Evolutionary conservation across 208 protist genomes (phyloP).

Genomic region (Wallacemonas sp.): DNA sequence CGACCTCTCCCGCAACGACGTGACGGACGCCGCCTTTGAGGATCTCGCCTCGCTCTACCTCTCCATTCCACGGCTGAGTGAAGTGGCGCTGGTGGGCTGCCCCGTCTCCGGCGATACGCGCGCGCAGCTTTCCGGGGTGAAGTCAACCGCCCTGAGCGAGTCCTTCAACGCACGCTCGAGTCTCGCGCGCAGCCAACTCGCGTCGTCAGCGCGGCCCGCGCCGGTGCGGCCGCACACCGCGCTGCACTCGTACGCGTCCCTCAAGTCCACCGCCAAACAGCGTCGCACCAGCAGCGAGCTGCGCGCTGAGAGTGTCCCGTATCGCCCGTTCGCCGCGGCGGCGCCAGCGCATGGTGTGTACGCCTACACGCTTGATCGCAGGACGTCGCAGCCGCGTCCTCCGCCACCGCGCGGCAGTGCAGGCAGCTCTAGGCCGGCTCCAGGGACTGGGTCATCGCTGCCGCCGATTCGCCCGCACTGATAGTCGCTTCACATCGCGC

Average conservation of each 20-base stretch:
- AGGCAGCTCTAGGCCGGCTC: neutral
- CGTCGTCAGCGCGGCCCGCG: neutral
- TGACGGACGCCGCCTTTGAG: conserved; percentile 35
- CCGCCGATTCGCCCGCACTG: neutral
- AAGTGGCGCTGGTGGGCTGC: conserved; percentile 37
- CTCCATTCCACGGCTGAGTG: conserved; percentile 35
- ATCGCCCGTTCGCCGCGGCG: neutral
- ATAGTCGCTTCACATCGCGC: too few species aligned
- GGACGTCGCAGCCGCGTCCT: neutral
- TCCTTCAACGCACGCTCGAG: neutral
- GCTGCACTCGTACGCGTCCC: conserved; percentile 2
- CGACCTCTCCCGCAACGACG: conserved; percentile 56
- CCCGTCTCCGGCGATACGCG: conserved; percentile 26
- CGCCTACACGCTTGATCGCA: neutral
- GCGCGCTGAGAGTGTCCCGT: neutral
- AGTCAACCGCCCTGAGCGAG: neutral
- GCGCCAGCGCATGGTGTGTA: conserved; percentile 7
- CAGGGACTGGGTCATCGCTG: neutral
- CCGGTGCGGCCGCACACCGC: conserved; percentile 5
- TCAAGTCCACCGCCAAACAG: neutral
- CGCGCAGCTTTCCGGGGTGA: neutral
- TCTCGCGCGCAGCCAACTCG: neutral
- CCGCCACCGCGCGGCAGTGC: neutral
- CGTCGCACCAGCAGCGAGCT: neutral
- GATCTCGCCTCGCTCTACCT: conserved; percentile 40